Base-by-base conservation (phyloP, 805 yeast genomes). In the Wickerhamiella cacticola region DNA sequence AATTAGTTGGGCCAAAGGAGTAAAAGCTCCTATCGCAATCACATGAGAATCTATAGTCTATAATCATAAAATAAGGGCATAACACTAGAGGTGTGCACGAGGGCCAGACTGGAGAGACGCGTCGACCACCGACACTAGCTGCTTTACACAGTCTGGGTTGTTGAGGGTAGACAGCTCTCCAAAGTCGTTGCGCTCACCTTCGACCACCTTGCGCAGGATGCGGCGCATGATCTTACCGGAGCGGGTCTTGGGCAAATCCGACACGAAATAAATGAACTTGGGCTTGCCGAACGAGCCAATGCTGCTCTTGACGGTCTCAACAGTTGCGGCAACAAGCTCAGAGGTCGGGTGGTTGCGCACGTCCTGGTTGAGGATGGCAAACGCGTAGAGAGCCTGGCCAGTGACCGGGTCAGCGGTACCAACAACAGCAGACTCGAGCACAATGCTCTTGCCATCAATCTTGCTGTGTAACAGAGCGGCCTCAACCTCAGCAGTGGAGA, bases 141-240 rank as follows among this genome's bases (percentile, higher is more conserved):
- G 78, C 44, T 75, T 78, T 48, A 87, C 92, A 51, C 80, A 75
- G 48, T 74, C 76, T n/a, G 94, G 86, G 64, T 87, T 82, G 34
- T 88, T 76, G 64, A 80, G 70, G 35, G 95, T 86, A 36, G 87
- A 77, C 61, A 80, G 71, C 61, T 86, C 96, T 55, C 95, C 95
- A 57, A 86, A 72, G 61, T 80, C 83, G 53, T 82, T 89, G 55
- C 81, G 89, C 70, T 86, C 95, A 53, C 85, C 84, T 48, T 84
- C 79, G 50, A 83, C 78, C 50, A 85, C 75, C 68, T 86, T 86
- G 69, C 95, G 79, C 68, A 86, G 72, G 53, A 86, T 79, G 73
- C 95, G 81, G 74, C 96, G 81, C 89, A 86, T 85, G 60, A 86
- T 85, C 73, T 86, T 86, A 58, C 95, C 95, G 5, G 94, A 83